Percentiles rank a stretch among this genome's conserved stretches.
These are phyloP conservation scores for Puccinia novopanici DNA, from an alignment of 1,284 basidiomycete genomes.

Conservation along the genomic window DNA sequence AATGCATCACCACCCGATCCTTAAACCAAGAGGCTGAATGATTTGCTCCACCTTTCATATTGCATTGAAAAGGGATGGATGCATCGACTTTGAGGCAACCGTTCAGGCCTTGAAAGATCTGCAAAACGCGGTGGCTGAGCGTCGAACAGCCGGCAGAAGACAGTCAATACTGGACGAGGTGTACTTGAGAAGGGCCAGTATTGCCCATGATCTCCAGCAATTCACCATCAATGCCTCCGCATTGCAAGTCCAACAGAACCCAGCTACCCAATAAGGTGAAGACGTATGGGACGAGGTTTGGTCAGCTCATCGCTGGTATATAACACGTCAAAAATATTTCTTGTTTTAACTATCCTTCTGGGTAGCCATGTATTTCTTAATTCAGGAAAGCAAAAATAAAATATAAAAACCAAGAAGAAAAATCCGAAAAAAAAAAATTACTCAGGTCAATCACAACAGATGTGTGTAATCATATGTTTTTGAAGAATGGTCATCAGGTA, in stretches of 20 bases:
- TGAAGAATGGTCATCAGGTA: too few relatives aligned
- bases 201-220: constrained; percentile 24
- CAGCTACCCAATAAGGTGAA: constrained; percentile 6
- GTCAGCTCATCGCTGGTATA: too few relatives aligned
- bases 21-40: too few relatives aligned
- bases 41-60: too few relatives aligned
- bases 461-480: not conserved
- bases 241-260: constrained; percentile 27
- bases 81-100: too few relatives aligned
- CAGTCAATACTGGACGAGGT: too few relatives aligned
- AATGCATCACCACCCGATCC: too few relatives aligned
- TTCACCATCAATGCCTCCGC: constrained; percentile 11
- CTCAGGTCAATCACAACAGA: not conserved
- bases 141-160: too few relatives aligned
- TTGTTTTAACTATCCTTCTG: not conserved
- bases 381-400: not conserved
- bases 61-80: too few relatives aligned
- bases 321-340: not conserved
- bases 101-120: too few relatives aligned
- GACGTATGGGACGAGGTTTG: not conserved
- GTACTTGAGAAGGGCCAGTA: constrained; percentile 8
- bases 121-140: too few relatives aligned
- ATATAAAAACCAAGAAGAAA: not conserved
- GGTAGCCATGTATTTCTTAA: not conserved
- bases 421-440: not conserved